Evolutionary conservation across 1,139 yeast genomes (phyloP), one percentile per base, ranked within the genome.

Genomic region (Arxiozyma slooffiae): DNA sequence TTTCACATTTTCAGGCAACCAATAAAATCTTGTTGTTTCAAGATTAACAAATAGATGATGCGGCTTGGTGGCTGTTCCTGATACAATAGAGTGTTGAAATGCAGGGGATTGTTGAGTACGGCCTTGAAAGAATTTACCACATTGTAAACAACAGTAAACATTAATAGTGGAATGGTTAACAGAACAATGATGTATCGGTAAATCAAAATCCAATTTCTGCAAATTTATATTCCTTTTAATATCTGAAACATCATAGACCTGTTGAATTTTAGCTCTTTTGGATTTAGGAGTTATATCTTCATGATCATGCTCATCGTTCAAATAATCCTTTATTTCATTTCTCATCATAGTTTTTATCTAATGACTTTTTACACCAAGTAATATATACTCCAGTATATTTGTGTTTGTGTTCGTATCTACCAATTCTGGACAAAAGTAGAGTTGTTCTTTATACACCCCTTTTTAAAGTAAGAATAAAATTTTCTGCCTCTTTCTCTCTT

Each of bases 121-220:
- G 0, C 95, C 95, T 58, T 81, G 85, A 50, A 79, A 76, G 67
- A 79, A 86, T 60, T 77, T 81, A 41, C 94, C 94, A 67, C 95
- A 86, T 0, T 75, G 76, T 38, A 86, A 67, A 60, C 95, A 86
- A 41, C 87, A 81, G 61, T 85, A 83, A 1, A 85, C 77, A 58
- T 84, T 82, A 37, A 75, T 68, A 43, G 74, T 75, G 0, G 86
- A 73, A 18, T 85, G 68, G 0, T 88, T 76, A 0, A 82, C 77
- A 51, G 79, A 74, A 64, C 95, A 86, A 1, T 79, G n/a, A n/a
- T n/a, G 66, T 60, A 79, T 80, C 44, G 82, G 88, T 50, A 77
- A 75, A 63, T 85, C 95, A 63, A 86, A 85, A 61, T 86, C 88
- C 8, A 86, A 69, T 7, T 70, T 66, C 30, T 70, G 68, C 36